phyloP scores from a whole-genome alignment of 768 basidiomycete genomes.

The Boletus edulis region DNA sequence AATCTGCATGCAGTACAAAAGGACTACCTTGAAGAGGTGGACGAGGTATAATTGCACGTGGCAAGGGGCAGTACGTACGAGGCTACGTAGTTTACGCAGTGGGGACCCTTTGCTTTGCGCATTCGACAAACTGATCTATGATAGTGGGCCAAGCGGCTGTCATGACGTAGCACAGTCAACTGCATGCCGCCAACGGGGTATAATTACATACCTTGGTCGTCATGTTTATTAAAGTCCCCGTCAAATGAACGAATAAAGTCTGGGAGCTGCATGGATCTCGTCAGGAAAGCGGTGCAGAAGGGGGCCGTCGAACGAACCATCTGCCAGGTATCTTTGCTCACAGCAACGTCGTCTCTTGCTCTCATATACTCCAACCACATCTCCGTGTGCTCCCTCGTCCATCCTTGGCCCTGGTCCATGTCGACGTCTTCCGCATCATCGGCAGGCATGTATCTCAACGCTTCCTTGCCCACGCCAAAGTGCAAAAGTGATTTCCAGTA shows the following conservation, averaged over 20 bases:
- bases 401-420: conserved; percentile 46
- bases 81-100: conserved; percentile 1
- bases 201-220: conserved; percentile 58
- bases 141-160: conserved; percentile 84
- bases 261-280: conserved; percentile 51
- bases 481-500: conserved; percentile 80
- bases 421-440: conserved; percentile 50
- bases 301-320: conserved; percentile 53
- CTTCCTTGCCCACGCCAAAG: conserved; percentile 66
- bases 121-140: conserved; percentile 81
- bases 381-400: conserved; percentile 57
- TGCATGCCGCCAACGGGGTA: not conserved
- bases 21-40: not conserved
- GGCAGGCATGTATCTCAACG: conserved; percentile 45
- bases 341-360: conserved; percentile 64
- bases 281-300: conserved; percentile 3
- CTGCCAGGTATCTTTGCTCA: conserved; percentile 87
- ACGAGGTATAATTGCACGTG: conserved; percentile 7
- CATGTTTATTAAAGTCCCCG: conserved; percentile 67
- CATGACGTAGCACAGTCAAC: conserved; percentile 8
- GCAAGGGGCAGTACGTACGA: not conserved
- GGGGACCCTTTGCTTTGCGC: conserved; percentile 42
- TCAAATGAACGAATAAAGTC: conserved; percentile 79
- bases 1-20: conserved; percentile 1
- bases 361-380: conserved; percentile 81